phyloP scores from a whole-genome alignment of 768 basidiomycete species.

The Leccinum truebloodii region DNA sequence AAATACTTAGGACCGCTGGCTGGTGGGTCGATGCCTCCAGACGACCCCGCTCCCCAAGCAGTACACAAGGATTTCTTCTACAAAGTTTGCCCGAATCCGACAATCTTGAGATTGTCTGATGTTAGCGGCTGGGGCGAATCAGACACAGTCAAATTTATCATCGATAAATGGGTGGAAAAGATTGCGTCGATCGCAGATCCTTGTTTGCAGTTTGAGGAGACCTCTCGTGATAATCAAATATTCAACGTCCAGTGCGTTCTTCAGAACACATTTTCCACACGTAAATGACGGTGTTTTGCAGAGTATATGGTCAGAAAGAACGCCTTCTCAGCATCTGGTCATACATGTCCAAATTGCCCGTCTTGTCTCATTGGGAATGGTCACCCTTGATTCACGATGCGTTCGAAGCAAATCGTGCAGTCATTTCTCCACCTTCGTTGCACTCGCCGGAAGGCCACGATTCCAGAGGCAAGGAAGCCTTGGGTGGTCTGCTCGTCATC shows the following conservation, averaged over 20 bases:
- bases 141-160: constrained; percentile 30
- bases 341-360: constrained; percentile 33
- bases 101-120: constrained; percentile 32
- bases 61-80: constrained; percentile 39
- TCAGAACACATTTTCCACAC: background rate
- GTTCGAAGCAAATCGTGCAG: constrained; percentile 20
- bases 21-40: constrained; percentile 35
- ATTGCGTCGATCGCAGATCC: constrained; percentile 35
- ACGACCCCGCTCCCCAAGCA: constrained; percentile 32
- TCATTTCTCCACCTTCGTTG: constrained; percentile 21
- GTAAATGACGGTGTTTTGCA: constrained; percentile 11
- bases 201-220: constrained; percentile 39
- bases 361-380: constrained; percentile 37
- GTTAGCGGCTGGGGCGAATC: constrained; percentile 20
- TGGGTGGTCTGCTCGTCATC: constrained; percentile 44
- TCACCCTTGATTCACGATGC: constrained; percentile 34
- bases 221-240: constrained; percentile 17
- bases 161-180: constrained; percentile 39
- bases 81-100: constrained; percentile 38
- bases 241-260: constrained; percentile 19
- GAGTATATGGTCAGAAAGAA: constrained; percentile 31
- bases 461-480: constrained; percentile 9
- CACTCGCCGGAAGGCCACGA: constrained; percentile 6
- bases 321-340: constrained; percentile 37
- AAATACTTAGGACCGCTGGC: constrained; percentile 36